These are phyloP conservation scores for Schizophyllum commune DNA, from an alignment of 1,284 basidiomycete species.

Conservation along the genomic window DNA sequence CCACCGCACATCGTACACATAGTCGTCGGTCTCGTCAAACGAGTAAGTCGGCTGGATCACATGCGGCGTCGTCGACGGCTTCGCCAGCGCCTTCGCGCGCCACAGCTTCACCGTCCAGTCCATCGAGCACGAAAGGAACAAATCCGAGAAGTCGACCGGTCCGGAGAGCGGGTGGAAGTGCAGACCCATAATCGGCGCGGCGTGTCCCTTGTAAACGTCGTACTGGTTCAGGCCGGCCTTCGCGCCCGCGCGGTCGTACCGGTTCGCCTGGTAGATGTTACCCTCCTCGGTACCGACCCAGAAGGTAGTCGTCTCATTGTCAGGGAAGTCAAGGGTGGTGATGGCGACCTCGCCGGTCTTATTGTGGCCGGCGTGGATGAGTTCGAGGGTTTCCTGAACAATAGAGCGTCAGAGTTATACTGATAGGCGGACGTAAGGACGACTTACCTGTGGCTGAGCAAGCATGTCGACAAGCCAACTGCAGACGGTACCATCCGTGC, in stretches of 20 bases:
- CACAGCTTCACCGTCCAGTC: slow-evolving; percentile 98
- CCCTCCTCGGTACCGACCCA: slow-evolving; percentile 98
- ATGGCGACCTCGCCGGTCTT: slow-evolving; percentile 96
- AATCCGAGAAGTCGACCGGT: slow-evolving; percentile 89
- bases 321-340: slow-evolving; percentile 87
- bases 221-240: slow-evolving; percentile 92
- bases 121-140: slow-evolving; percentile 87
- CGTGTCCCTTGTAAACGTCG: slow-evolving; percentile 89
- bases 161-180: slow-evolving; percentile 91
- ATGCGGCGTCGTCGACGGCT: slow-evolving; percentile 51
- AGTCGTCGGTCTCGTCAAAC: slow-evolving; percentile 95
- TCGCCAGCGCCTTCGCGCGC: slow-evolving; percentile 68
- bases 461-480: slow-evolving; percentile 99
- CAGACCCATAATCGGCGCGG: slow-evolving; percentile 89
- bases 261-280: slow-evolving; percentile 89
- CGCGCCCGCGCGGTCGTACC: slow-evolving; percentile 92
- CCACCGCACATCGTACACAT: slow-evolving; percentile 99
- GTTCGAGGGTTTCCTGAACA: slow-evolving; percentile 79
- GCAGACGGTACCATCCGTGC: slow-evolving; percentile 94
- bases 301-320: slow-evolving; percentile 93
- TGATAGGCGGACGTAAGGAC: slow-evolving; percentile 7
- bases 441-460: slow-evolving; percentile 83
- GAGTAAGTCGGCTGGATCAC: slow-evolving; percentile 72
- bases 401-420: slow-evolving; percentile 1
- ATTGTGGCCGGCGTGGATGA: slow-evolving; percentile 80